These are phyloP conservation scores for Lichtheimia ramosa DNA, from an alignment of 371 early-diverging fungal genomes.

Conservation along the genomic window DNA sequence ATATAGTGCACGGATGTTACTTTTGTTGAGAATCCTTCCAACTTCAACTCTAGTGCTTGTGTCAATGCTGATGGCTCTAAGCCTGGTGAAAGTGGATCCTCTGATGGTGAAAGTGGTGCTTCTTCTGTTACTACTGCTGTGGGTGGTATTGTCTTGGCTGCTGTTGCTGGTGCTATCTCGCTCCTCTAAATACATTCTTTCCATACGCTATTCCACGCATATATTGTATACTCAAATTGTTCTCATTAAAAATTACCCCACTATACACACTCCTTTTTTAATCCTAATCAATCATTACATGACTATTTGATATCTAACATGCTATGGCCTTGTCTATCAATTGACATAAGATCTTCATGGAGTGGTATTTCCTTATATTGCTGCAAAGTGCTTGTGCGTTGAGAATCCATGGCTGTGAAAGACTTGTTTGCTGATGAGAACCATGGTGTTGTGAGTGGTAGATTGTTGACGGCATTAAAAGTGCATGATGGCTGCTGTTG, in stretches of 20 bases:
- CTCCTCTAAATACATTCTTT: not conserved
- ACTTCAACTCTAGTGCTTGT: slow-evolving; percentile 45
- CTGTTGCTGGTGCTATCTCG: slow-evolving; percentile 6
- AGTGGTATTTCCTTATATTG: not conserved
- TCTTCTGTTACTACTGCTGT: not conserved
- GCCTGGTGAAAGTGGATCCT: slow-evolving; percentile 2
- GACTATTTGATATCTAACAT: no score
- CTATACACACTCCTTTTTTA: no score
- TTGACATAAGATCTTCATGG: no score
- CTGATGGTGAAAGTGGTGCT: slow-evolving; percentile 4
- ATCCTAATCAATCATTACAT: no score
- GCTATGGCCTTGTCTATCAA: no score
- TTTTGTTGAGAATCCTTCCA: slow-evolving; percentile 32
- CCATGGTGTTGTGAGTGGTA: not conserved
- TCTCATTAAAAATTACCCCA: not conserved
- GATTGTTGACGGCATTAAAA: not conserved
- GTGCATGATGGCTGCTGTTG: slow-evolving; percentile 1
- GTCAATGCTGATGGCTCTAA: slow-evolving; percentile 33
- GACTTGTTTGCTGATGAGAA: not conserved
- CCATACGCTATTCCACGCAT: not conserved
- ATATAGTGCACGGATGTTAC: slow-evolving; percentile 56
- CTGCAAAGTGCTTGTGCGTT: not conserved
- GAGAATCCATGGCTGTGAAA: not conserved
- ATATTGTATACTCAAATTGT: slow-evolving; percentile 1
- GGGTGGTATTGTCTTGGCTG: slow-evolving; percentile 6